Evolutionary conservation across 352 stramenopile species (phyloP).

Genomic region (Pythium coloratum): DNA sequence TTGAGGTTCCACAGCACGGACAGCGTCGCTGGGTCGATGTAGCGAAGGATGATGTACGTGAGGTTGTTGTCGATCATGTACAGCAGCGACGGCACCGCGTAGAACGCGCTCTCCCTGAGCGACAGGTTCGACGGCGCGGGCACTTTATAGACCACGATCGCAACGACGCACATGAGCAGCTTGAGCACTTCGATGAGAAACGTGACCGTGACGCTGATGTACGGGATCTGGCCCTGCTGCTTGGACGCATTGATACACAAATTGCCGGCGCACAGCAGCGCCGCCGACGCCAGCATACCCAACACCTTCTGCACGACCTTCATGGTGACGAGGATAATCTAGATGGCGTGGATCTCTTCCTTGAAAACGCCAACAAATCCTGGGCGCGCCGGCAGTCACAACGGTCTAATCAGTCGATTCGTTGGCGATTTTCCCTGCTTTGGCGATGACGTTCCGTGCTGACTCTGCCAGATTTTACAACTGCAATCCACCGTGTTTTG

Average conservation of each 20-base stretch:
- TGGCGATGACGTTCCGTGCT: constrained; percentile 2
- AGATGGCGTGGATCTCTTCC: background rate
- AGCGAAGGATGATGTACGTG: constrained; percentile 86
- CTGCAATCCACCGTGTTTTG: constrained; percentile 19
- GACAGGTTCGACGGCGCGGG: constrained; percentile 44
- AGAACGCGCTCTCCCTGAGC: constrained; percentile 60
- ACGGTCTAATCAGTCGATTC: background rate
- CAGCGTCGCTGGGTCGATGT: constrained; percentile 82
- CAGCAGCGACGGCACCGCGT: constrained; percentile 81
- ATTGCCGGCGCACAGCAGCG: constrained; percentile 79
- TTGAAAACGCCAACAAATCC: constrained; percentile 1
- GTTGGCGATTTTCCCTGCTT: background rate
- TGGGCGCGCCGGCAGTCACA: background rate
- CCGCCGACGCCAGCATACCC: constrained; percentile 65
- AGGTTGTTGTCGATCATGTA: constrained; percentile 90
- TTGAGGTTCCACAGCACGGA: constrained; percentile 90
- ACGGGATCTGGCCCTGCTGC: constrained; percentile 65
- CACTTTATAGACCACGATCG: constrained; percentile 44
- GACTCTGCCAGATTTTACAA: constrained; percentile 11
- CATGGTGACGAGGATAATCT: background rate
- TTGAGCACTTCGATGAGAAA: constrained; percentile 87
- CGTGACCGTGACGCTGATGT: constrained; percentile 84
- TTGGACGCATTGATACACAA: constrained; percentile 88
- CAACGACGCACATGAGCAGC: constrained; percentile 46
- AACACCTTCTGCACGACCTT: constrained; percentile 38